Base-by-base conservation (phyloP, 2,329 filamentous ascomycete genomes). In the Myriosclerotinia scirpicola region DNA sequence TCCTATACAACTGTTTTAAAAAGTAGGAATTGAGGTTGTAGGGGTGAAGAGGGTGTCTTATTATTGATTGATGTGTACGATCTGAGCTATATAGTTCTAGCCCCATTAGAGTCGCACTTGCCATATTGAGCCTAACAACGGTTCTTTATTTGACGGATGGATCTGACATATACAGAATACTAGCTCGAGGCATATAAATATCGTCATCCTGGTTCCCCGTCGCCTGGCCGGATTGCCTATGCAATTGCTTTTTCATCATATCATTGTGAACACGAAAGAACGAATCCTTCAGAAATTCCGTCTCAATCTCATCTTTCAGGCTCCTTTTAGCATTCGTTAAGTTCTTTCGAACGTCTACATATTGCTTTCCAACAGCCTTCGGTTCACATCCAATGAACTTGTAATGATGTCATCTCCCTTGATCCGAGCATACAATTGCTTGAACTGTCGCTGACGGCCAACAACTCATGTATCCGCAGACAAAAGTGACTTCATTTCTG, bases 191-290 rank as follows among this genome's bases (percentile, higher is more conserved):
- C 26, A 26, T 26, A 26, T 26, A 26, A 26, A 26, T 40, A 48
- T 44, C 7, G 44, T 56, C 53, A 15, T 68, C 48, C 42, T 67
- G 48, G 40, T 71, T 50, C 40, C 60, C 63, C 15, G 62, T n/a
- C 36, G 64, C 53, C 55, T 67, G 58, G 22, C 61, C 36, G 15
- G 36, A 52, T 15, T 34, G 40, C 50, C 58, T 66, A 4, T 72
- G 46, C 30, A 72, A 52, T 67, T 71, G 54, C 61, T 63, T 65
- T 58, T 69, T 71, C 50, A 71, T 70, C 46, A 67, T 67, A 38
- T 71, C 58, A 54, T 69, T 70, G 58, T 72, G 34, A 56, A 71
- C 58, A 22, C 54, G 40, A 54, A 66, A 71, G 63, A 71, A 67
- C 46, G 70, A 72, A 65, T 71, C 58, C 54, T 70, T 71, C 52